Evolutionary conservation across 2,329 filamentous ascomycete genomes (phyloP).

Genomic region (Xylaria sp.): DNA sequence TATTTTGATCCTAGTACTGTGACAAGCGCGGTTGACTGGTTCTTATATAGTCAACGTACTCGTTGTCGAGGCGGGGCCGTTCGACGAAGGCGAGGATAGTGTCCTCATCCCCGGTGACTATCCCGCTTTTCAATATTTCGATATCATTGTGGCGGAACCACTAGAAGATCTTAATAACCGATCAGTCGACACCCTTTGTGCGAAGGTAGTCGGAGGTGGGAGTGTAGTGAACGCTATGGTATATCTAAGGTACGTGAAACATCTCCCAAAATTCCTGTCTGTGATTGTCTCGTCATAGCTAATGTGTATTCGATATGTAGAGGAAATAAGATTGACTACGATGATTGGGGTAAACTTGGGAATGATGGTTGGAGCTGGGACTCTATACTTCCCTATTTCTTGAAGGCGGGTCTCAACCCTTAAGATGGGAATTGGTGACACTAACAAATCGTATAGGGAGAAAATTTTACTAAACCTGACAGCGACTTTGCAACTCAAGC

Average conservation of each 20-base stretch:
- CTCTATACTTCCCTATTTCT: slow-evolving; percentile 48
- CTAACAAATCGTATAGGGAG: slow-evolving; percentile 31
- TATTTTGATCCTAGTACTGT: not conserved
- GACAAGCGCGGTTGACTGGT: slow-evolving; percentile 1
- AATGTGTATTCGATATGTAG: not conserved
- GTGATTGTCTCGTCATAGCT: not conserved
- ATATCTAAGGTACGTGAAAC: slow-evolving; percentile 35
- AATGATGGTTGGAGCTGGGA: slow-evolving; percentile 45
- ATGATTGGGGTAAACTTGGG: slow-evolving; percentile 44
- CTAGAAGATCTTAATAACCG: slow-evolving; percentile 36
- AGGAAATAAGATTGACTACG: slow-evolving; percentile 42
- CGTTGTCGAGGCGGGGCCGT: slow-evolving; percentile 29
- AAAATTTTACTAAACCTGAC: slow-evolving; percentile 40
- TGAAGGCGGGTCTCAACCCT: slow-evolving; percentile 40
- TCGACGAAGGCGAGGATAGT: slow-evolving; percentile 20
- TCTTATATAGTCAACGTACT: slow-evolving; percentile 24
- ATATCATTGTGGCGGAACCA: slow-evolving; percentile 12
- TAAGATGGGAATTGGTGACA: slow-evolving; percentile 17
- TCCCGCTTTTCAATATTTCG: slow-evolving; percentile 21
- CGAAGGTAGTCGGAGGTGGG: slow-evolving; percentile 44
- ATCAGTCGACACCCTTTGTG: slow-evolving; percentile 30
- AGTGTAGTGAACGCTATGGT: slow-evolving; percentile 47
- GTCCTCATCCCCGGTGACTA: slow-evolving; percentile 25
- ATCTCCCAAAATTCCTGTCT: not conserved
- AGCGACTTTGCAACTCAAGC: slow-evolving; percentile 32